These are phyloP conservation scores for Heritiera fomes DNA, from an alignment of 345 rosid species.

Conservation along the genomic window DNA sequence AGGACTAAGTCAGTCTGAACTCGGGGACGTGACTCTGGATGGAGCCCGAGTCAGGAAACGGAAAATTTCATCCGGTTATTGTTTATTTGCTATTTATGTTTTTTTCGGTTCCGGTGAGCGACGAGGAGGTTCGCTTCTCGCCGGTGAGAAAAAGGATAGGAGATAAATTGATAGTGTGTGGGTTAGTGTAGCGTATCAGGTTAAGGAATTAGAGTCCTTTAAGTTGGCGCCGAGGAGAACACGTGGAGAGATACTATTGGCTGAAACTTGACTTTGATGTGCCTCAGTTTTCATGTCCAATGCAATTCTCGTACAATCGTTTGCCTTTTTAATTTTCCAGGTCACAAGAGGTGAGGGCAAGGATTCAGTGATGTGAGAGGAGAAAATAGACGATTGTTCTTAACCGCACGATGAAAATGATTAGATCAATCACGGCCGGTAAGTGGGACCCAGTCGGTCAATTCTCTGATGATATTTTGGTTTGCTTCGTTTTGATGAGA, in stretches of 20 bases:
- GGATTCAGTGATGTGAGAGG: too few species aligned
- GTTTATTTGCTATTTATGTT: background rate
- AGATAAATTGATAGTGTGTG: background rate
- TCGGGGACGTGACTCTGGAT: background rate
- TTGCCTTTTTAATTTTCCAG: too few species aligned
- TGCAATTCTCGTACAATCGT: background rate
- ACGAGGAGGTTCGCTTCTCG: background rate
- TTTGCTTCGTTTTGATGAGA: too few species aligned
- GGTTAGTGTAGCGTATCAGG: background rate
- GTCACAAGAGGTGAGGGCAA: background rate
- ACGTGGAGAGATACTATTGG: background rate
- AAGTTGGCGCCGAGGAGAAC: background rate
- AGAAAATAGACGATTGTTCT: background rate
- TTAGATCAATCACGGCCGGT: background rate
- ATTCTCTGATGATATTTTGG: background rate
- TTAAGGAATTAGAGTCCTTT: background rate
- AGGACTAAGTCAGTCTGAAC: constrained; percentile 6
- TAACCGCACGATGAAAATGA: background rate
- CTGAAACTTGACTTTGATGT: background rate
- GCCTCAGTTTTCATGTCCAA: background rate
- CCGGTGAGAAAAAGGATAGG: constrained; percentile 1
- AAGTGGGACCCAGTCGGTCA: background rate
- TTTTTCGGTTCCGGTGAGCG: background rate
- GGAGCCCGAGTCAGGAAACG: constrained; percentile 10
- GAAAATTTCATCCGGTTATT: background rate